Evolutionary conservation across 495 filamentous ascomycete genomes (phyloP), one percentile per base, ranked within the genome.

Genomic region (Evernia prunastri): DNA sequence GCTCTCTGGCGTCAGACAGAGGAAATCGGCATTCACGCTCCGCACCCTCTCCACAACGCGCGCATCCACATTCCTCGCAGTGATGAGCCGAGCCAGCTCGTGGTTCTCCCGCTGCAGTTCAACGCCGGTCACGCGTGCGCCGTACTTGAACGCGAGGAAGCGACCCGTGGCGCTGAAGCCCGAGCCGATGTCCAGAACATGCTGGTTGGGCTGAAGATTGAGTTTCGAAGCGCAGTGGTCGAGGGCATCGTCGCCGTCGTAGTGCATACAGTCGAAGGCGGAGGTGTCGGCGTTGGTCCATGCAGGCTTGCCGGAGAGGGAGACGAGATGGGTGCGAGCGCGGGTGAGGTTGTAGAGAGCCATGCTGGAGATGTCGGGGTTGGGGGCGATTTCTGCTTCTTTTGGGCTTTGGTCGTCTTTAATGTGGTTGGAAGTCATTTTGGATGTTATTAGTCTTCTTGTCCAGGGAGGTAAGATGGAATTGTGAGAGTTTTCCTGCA

Each of bases 261-360:
- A 62, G 25, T 62, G 60, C 60, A 62, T 62, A 49, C 60, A 62
- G 35, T 62, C 60, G 60, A 62, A 42, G 23, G 60, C 42, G 17
- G 60, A 23, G 35, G 36, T 62, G n/a, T 62, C 60, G 23, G 60
- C 45, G 35, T 29, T 25, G 6, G 60, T 62, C 60, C 60, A 62
- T 27, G 36, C 31, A 36, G 47, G 47, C 23, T 56, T 62, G 25
- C 25, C 0, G 39, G 43, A 18, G 60, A 62, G 51, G 36, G 47
- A 23, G 43, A 33, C 35, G 35, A 62, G 33, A 2, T 20, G 18
- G 9, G 60, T 35, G 12, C 27, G 43, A 11, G 47, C 60, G 3
- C 45, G 4, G 20, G 36, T 29, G n/a, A 62, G 49, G 35, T 62
- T 51, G 47, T 62, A 62, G 35, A 62, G 60, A 1, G 60, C 60